Evolutionary conservation across 768 basidiomycete species (phyloP).

Genomic region (Fistulinella prunicolor): DNA sequence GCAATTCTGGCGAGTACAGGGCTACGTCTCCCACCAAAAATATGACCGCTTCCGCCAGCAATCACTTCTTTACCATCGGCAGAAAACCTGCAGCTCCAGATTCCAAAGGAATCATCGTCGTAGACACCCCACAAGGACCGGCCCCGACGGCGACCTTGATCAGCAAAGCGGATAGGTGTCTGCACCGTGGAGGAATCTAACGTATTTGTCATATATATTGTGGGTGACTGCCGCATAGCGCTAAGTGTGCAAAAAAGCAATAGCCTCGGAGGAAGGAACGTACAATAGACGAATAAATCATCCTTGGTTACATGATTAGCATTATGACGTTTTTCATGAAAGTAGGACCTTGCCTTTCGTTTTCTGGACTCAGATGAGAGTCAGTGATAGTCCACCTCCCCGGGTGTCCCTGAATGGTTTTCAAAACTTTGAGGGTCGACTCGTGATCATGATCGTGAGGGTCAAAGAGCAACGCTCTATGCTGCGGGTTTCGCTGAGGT

Average conservation of each 20-base stretch:
- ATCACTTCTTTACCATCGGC: constrained; percentile 95
- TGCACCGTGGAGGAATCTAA: constrained; percentile 59
- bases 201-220: constrained; percentile 72
- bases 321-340: constrained; percentile 47
- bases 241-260: background rate
- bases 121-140: constrained; percentile 32
- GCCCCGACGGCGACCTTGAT: constrained; percentile 39
- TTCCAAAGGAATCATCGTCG: constrained; percentile 56
- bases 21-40: constrained; percentile 53
- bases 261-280: background rate
- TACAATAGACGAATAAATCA: constrained; percentile 92
- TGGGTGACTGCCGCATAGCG: constrained; percentile 51
- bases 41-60: constrained; percentile 83
- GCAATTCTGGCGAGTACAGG: background rate
- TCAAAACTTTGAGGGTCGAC: constrained; percentile 47
- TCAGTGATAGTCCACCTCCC: constrained; percentile 96
- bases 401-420: constrained; percentile 71
- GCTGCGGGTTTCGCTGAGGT: constrained; percentile 13
- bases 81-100: constrained; percentile 95
- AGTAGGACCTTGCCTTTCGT: constrained; percentile 58
- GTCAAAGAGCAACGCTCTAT: constrained; percentile 18
- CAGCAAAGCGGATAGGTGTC: constrained; percentile 58
- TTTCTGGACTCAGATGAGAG: constrained; percentile 85
- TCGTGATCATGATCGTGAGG: constrained; percentile 41
- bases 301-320: constrained; percentile 41